These are phyloP conservation scores for Spergularia marina DNA, from an alignment of 148 eudicot species.

Conservation along the genomic window DNA sequence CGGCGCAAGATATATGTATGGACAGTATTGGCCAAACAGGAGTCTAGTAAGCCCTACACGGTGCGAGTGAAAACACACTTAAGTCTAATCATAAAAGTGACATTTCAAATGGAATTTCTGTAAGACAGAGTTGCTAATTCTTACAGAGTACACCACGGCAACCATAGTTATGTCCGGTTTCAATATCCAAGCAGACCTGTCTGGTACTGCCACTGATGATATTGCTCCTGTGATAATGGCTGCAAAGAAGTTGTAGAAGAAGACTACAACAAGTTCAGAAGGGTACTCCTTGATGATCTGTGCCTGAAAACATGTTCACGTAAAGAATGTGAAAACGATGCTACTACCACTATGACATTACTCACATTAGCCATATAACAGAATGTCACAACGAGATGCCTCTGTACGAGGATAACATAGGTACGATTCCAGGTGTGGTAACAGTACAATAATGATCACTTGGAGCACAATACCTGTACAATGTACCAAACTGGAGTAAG, in stretches of 20 bases:
- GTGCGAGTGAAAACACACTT: not conserved
- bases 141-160: conserved; percentile 57
- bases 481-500: conserved; percentile 83
- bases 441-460: no score
- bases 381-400: no score
- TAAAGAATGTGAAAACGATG: no score
- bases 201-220: conserved; percentile 39
- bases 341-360: no score
- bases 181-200: conserved; percentile 48
- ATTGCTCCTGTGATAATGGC: conserved; percentile 44
- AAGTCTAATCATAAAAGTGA: not conserved
- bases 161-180: conserved; percentile 52
- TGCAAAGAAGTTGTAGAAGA: conserved; percentile 55
- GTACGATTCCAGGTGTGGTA: no score
- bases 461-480: conserved; percentile 50
- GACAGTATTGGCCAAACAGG: conserved; percentile 41
- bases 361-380: no score
- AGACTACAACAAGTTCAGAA: conserved; percentile 56
- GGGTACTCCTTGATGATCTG: conserved; percentile 67
- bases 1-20: conserved; percentile 55
- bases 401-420: no score
- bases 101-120: no score
- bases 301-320: conserved; percentile 32
- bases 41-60: conserved; percentile 46
- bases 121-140: not conserved